phyloP scores from a whole-genome alignment of 2,329 filamentous ascomycete genomes.

The Aspergillus sp. region DNA sequence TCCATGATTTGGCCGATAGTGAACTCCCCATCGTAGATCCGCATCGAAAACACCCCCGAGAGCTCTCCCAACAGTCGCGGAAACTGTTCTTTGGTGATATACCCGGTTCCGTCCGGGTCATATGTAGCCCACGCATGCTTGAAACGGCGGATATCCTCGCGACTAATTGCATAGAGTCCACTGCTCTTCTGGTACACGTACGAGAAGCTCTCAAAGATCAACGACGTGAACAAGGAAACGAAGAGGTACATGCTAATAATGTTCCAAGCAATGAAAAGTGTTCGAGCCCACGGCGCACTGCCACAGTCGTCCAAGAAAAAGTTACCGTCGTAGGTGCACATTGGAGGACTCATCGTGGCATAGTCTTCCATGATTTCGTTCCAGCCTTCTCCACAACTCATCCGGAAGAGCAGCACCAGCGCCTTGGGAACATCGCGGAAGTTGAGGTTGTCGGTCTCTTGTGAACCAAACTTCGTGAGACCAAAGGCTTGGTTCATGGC shows the following conservation, averaged over 20 bases:
- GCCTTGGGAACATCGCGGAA: conserved; percentile 93
- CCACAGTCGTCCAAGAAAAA: conserved; percentile 94
- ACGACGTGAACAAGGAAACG: conserved; percentile 94
- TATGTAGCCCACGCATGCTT: conserved; percentile 98
- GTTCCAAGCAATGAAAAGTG: conserved; percentile 95
- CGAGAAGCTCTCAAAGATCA: conserved; percentile 99
- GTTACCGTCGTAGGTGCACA: conserved; percentile 70
- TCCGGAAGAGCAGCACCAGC: conserved; percentile 87
- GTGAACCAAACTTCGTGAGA: conserved; percentile 78
- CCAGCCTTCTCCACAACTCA: conserved; percentile 94
- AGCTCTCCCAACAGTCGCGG: conserved; percentile 85
- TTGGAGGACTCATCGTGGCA: conserved; percentile 74
- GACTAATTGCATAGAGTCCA: conserved; percentile 83
- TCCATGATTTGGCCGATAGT: conserved; percentile 86
- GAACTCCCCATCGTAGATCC: conserved; percentile 89
- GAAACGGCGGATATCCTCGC: conserved; percentile 93
- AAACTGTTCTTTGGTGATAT: conserved; percentile 86
- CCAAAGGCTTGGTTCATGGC: conserved; percentile 95
- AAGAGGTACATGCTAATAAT: conserved; percentile 99
- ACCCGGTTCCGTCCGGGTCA: conserved; percentile 87
- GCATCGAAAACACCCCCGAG: conserved; percentile 95
- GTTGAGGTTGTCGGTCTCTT: conserved; percentile 79
- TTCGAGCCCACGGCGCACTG: conserved; percentile 82
- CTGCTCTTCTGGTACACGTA: conserved; percentile 98
- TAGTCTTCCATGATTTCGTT: conserved; percentile 97